Conservation (phyloP, 2,329 filamentous ascomycete species). For the Neofusicoccum parvum region DNA sequence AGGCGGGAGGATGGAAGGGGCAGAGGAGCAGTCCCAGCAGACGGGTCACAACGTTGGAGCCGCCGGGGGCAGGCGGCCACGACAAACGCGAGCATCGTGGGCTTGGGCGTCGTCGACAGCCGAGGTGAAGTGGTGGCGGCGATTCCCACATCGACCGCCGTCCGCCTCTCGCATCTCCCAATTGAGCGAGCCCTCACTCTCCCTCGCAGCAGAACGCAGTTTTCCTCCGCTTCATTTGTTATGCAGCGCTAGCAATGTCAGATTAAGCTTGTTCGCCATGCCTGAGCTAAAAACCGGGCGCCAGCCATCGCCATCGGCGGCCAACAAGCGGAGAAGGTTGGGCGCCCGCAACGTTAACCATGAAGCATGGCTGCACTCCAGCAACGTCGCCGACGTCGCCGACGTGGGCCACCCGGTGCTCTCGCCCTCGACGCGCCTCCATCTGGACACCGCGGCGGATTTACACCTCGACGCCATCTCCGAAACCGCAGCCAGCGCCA, state of each 20-base stretch:
- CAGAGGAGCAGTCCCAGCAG: not conserved
- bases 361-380: not conserved
- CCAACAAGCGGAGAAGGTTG: constrained; percentile 2
- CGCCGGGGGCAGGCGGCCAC: not conserved
- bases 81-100: not conserved
- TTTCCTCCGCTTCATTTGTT: not conserved
- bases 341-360: not conserved
- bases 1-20: not conserved
- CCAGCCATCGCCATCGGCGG: not conserved
- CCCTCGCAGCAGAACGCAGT: too few relatives aligned
- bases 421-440: not conserved
- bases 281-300: not conserved
- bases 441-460: not conserved
- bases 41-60: too few relatives aligned
- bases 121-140: not conserved
- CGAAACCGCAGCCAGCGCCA: not conserved
- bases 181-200: not conserved
- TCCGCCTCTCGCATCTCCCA: not conserved
- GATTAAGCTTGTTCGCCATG: not conserved
- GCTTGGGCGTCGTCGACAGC: not conserved
- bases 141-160: not conserved
- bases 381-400: not conserved
- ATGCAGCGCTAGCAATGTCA: not conserved
- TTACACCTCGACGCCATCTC: not conserved
- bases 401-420: not conserved